These are phyloP conservation scores for Microstroma glucosiphilum DNA, from an alignment of 1,284 basidiomycete genomes.

Conservation along the genomic window DNA sequence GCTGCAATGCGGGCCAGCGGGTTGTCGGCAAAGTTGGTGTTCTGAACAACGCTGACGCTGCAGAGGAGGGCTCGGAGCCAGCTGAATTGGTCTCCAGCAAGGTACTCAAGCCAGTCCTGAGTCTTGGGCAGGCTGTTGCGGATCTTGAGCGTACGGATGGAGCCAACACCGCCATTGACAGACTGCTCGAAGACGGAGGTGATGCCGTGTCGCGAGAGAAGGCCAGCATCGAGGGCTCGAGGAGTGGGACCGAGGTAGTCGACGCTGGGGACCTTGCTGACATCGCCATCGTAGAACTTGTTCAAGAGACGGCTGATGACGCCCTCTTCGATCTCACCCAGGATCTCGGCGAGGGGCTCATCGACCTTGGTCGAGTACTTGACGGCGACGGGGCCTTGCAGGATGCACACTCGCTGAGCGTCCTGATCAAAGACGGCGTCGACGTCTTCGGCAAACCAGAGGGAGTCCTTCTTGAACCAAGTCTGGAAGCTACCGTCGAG, in stretches of 20 bases:
- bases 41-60: constrained; percentile 62
- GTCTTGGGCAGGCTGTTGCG: constrained; percentile 27
- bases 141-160: constrained; percentile 27
- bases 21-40: constrained; percentile 68
- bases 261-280: constrained; percentile 67
- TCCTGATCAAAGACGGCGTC: constrained; percentile 92
- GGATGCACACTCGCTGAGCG: constrained; percentile 91
- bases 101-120: constrained; percentile 71
- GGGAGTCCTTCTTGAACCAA: constrained; percentile 88
- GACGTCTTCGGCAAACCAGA: constrained; percentile 97
- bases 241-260: constrained; percentile 73
- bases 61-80: constrained; percentile 84
- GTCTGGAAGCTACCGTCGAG: constrained; percentile 82
- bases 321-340: constrained; percentile 74
- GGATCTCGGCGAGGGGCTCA: constrained; percentile 83
- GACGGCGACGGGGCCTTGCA: constrained; percentile 91
- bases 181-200: constrained; percentile 19
- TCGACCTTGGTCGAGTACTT: constrained; percentile 82
- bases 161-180: constrained; percentile 56
- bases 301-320: constrained; percentile 77
- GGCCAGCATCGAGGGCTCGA: constrained; percentile 51
- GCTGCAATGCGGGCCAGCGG: constrained; percentile 79
- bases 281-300: constrained; percentile 72
- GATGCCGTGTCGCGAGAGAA: constrained; percentile 54
- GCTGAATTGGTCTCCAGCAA: constrained; percentile 71